Base-by-base conservation (phyloP, 2,329 filamentous ascomycete genomes). In the Xylariales sp. region DNA sequence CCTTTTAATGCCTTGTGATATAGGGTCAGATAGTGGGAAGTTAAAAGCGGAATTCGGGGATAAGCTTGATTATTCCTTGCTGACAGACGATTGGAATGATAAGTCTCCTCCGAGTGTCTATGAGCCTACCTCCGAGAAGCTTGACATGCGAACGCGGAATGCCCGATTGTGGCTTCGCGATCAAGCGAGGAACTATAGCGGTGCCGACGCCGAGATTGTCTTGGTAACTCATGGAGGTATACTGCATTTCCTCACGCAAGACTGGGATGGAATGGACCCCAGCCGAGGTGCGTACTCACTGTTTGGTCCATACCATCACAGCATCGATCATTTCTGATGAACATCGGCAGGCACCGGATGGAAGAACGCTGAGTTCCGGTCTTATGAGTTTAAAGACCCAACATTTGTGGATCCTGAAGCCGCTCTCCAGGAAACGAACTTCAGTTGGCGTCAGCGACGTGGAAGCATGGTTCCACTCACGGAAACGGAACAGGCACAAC, bases 221-320 rank as follows among this genome's bases (percentile, higher is more conserved):
- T 72, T 89, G 2, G 87, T 94, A 6, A 84, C 87, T 3, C 89
- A 95, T 54, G 89, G 89, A 2, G 86, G 85, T 1, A 86, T 90
- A 52, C 59, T 95, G 53, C 89, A 95, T 60, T 94, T 88, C 54
- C 66, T 95, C 48, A 93, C 87, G 0, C 78, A 89, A 51, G 88
- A 95, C 55, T 94, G 82, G 79, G 70, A 79, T 40, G 84, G 80
- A 31, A 73, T 76, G 18, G 58, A 64, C 53, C 53, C 69, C 3
- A 52, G 54, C 1, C 48, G 46, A 44, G 65, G 71, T 73, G 60
- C 42, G 69, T 28, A n/a, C n/a, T n/a, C n/a, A n/a, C n/a, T n/a
- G n/a, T n/a, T 8, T n/a, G n/a, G 4, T 21, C n/a, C 4, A 31
- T 22, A 3, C 24, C 14, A 2, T 24, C 18, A 6, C 16, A 7